A percentile compares a stretch with the other conserved stretches of the same genome.
phyloP scores from a whole-genome alignment of 495 filamentous ascomycete genomes.

The Penicillium paxilli region DNA sequence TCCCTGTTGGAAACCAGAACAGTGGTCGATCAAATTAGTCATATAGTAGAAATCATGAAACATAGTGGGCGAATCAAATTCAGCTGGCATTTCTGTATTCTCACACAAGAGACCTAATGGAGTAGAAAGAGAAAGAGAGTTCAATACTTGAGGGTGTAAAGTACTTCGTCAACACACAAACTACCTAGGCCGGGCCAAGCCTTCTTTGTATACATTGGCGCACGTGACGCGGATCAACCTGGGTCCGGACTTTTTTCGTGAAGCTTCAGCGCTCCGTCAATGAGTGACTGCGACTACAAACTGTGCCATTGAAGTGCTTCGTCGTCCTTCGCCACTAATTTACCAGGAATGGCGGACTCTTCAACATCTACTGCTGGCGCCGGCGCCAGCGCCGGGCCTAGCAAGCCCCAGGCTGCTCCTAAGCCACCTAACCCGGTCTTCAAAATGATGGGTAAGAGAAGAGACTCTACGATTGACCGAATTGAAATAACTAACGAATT shows the following conservation, averaged over 20 bases:
- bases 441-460: constrained; percentile 66
- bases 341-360: constrained; percentile 40
- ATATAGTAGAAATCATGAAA: too few relatives aligned
- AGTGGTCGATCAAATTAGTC: not conserved
- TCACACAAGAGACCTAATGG: too few relatives aligned
- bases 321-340: not conserved
- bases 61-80: too few relatives aligned
- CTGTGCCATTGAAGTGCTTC: too few relatives aligned
- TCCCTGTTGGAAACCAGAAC: not conserved
- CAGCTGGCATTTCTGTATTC: too few relatives aligned
- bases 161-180: not conserved
- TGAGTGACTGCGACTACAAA: too few relatives aligned
- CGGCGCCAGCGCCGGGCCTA: constrained; percentile 15
- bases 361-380: constrained; percentile 32
- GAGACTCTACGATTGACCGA: not conserved
- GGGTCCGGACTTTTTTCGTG: constrained; percentile 21
- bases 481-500: constrained; percentile 3
- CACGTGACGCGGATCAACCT: constrained; percentile 23
- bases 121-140: not conserved
- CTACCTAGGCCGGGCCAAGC: too few relatives aligned
- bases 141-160: not conserved
- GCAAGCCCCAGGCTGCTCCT: constrained; percentile 39
- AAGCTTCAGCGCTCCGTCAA: constrained; percentile 6
- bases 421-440: constrained; percentile 64
- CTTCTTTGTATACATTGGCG: not conserved